Base-by-base conservation (phyloP, 306 rosid genomes). In the Sicyos edulis region DNA sequence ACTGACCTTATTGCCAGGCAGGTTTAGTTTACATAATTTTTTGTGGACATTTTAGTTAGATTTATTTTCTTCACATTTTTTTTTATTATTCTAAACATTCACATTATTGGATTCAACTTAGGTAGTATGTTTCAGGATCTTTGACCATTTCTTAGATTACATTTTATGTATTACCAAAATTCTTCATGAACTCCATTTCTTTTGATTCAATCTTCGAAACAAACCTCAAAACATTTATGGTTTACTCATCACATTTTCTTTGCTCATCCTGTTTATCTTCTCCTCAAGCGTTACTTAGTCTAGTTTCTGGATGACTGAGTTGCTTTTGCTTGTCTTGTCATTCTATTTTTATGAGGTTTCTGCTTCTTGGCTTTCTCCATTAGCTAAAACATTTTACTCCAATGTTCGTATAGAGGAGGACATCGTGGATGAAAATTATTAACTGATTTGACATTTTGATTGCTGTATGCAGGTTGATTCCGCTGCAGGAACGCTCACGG, bases 1-100 rank as follows among this genome's bases (percentile, higher is more conserved):
- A 93, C 97, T 17, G 97, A 93, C 83, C 88, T 93, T 60, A 93
- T 93, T 73, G 99, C 97, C 87, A 93, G 97, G 97, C 91, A 91
- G 77, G 97, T 87, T 66, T 79, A 59, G 80, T 54, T 78, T 85
- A 65, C 73, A 51, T 44, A 53, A 75, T 73, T 58, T 14, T 78
- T 50, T 2, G 58, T 54, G 29, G 44, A 59, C 78, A 70, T 7
- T 42, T 42, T 42, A 42, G 47, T 42, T 42, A 9, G 10, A 42
- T 42, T 1, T 9, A 42, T 7, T 8, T 6, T 42, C 47, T 42
- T 42, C 13, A 22, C 32, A 72, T 82, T 15, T 54, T 76, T 44
- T 26, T 50, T 63, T 44, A 40, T 54, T 37, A 59, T 12, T 59
- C 52, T 20, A 6, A 29, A 55, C 74, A 15, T 67, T 65, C 1